Percentiles rank a stretch among this genome's conserved stretches.
Evolutionary conservation across 2,329 filamentous ascomycete genomes (phyloP).

Genomic region (Aspergillus costaricaensis): DNA sequence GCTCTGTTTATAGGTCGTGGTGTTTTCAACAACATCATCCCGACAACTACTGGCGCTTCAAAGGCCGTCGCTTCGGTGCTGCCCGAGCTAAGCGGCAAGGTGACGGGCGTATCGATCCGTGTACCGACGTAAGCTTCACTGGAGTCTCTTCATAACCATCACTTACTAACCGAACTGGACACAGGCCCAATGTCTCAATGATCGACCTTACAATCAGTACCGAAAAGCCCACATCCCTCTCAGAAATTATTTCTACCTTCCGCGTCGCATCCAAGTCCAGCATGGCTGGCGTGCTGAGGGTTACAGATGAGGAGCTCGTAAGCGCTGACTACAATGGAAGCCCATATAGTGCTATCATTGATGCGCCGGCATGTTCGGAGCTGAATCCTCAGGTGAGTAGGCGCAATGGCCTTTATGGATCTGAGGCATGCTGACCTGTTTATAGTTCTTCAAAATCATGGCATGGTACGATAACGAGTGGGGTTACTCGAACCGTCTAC

Average conservation of each 20-base stretch:
- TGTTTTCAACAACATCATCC: constrained; percentile 95
- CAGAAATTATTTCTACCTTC: constrained; percentile 29
- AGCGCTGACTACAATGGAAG: constrained; percentile 86
- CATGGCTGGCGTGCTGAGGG: constrained; percentile 69
- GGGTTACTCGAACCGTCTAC: constrained; percentile 87
- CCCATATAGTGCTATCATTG: constrained; percentile 85
- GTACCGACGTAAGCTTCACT: constrained; percentile 65
- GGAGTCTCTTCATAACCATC: not conserved
- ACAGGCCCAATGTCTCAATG: constrained; percentile 79
- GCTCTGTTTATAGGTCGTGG: constrained; percentile 64
- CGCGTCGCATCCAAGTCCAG: constrained; percentile 44
- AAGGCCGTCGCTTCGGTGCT: constrained; percentile 98
- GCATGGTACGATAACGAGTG: constrained; percentile 97
- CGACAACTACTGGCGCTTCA: constrained; percentile 88
- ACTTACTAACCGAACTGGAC: too few species aligned
- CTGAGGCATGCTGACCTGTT: constrained; percentile 32
- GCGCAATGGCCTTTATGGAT: not conserved
- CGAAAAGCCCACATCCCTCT: constrained; percentile 66
- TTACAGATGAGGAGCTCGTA: constrained; percentile 89
- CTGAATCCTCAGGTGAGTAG: constrained; percentile 59
- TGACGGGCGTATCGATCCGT: constrained; percentile 94
- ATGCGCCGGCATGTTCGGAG: constrained; percentile 90
- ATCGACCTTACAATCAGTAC: constrained; percentile 87
- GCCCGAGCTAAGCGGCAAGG: constrained; percentile 87
- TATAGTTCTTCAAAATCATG: constrained; percentile 92